Conservation (phyloP, 2,329 filamentous ascomycete genomes). For the Paramyrothecium roridum region DNA sequence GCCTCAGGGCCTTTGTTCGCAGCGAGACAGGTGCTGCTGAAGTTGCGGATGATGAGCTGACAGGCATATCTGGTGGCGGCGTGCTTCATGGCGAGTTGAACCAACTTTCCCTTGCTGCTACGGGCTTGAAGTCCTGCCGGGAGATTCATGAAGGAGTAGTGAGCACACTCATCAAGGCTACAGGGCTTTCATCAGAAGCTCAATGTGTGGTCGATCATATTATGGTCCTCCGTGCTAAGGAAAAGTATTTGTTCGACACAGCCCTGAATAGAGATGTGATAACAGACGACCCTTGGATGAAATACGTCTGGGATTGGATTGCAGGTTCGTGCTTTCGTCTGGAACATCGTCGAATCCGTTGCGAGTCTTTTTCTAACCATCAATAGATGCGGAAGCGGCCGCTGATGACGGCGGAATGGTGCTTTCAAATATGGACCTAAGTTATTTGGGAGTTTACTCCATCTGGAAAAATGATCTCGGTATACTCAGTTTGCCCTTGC, state of each 20-base stretch:
- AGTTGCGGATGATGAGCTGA: conserved; percentile 17
- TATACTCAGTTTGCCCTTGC: conserved; percentile 17
- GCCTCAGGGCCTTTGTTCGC: conserved; percentile 36
- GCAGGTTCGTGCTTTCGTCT: conserved; percentile 45
- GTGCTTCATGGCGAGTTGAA: conserved; percentile 27
- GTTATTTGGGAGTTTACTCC: conserved; percentile 69
- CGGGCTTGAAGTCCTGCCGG: conserved; percentile 44
- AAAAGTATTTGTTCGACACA: conserved; percentile 63
- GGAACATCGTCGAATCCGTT: not conserved
- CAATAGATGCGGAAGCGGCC: conserved; percentile 57
- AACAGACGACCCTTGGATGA: conserved; percentile 70
- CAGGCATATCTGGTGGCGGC: conserved; percentile 17
- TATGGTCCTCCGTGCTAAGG: conserved; percentile 58
- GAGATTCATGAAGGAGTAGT: conserved; percentile 57
- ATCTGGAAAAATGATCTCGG: conserved; percentile 72
- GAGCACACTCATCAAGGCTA: conserved; percentile 37
- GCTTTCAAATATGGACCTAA: conserved; percentile 64
- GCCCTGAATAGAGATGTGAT: conserved; percentile 64
- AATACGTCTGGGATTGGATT: conserved; percentile 76
- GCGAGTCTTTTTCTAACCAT: not conserved
- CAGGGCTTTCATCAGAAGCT: conserved; percentile 46
- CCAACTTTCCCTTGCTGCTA: conserved; percentile 34
- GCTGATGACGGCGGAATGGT: conserved; percentile 69
- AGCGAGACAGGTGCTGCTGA: conserved; percentile 20
- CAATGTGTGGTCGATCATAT: conserved; percentile 52